These are phyloP conservation scores for Acanthamoeba healyi DNA, from an alignment of 208 protist species.

Conservation along the genomic window DNA sequence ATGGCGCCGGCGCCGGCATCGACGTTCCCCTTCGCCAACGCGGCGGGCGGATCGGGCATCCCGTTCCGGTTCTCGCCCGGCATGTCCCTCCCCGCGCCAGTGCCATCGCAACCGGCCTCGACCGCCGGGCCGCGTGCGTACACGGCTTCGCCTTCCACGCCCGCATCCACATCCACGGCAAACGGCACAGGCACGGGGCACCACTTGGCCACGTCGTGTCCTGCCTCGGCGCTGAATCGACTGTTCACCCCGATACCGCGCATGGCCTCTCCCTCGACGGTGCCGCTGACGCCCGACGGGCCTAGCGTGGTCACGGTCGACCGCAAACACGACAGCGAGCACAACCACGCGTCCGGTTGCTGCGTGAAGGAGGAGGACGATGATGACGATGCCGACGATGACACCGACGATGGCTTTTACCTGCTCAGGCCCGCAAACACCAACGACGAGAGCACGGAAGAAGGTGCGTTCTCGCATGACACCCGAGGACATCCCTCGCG, in stretches of 20 bases:
- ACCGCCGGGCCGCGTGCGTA: not conserved
- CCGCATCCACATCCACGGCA: not conserved
- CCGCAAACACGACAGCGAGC: not conserved
- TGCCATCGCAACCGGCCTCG: not conserved
- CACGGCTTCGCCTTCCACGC: not conserved
- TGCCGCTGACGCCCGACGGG: not conserved
- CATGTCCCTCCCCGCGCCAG: not conserved
- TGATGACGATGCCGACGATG: not conserved
- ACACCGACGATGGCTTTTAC: slow-evolving; percentile 21
- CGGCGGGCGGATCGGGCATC: not conserved
- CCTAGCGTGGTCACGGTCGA: not conserved
- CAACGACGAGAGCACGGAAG: not conserved
- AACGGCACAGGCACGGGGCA: not conserved
- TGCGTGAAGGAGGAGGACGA: not conserved
- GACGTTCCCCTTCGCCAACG: not conserved
- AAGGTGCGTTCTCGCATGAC: not conserved
- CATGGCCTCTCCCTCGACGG: not conserved
- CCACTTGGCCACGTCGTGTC: not conserved
- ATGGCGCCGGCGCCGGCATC: not conserved
- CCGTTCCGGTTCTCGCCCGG: not conserved
- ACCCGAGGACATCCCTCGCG: no score
- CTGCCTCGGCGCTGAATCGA: no score
- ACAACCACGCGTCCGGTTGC: not conserved
- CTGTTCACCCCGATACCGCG: no score
- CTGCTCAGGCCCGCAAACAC: not conserved